Evolutionary conservation across 768 basidiomycete genomes (phyloP).

Genomic region (Gyrodon lividus): DNA sequence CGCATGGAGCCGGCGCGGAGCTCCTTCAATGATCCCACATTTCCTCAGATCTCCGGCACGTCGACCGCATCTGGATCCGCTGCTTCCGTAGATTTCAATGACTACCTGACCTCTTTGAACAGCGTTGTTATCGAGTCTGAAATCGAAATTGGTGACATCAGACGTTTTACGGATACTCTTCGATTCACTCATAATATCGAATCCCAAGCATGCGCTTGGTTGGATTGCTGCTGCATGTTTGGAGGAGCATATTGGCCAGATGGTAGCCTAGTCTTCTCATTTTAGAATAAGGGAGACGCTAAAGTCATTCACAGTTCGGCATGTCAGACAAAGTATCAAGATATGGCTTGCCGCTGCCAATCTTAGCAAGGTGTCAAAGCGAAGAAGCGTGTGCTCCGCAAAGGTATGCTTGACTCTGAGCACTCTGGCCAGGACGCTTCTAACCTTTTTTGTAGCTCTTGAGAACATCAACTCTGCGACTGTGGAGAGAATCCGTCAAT

Average conservation of each 20-base stretch:
- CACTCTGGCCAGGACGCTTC: background rate
- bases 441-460: conserved; percentile 54
- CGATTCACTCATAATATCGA: conserved; percentile 94
- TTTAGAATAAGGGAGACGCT: conserved; percentile 85
- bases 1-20: conserved; percentile 11
- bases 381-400: conserved; percentile 89
- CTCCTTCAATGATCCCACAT: background rate
- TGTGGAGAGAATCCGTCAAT: conserved; percentile 99
- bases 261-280: conserved; percentile 57
- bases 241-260: conserved; percentile 94
- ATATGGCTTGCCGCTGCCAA: conserved; percentile 95
- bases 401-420: conserved; percentile 52
- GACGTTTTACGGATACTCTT: conserved; percentile 94
- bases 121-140: conserved; percentile 89
- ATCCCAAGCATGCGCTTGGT: conserved; percentile 96
- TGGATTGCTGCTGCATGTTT: conserved; percentile 98
- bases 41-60: conserved; percentile 62
- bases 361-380: conserved; percentile 77
- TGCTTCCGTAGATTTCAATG: conserved; percentile 93
- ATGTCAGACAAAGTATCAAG: conserved; percentile 91
- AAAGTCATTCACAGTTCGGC: conserved; percentile 93
- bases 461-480: conserved; percentile 96
- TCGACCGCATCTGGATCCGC: conserved; percentile 70
- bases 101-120: conserved; percentile 93
- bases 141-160: conserved; percentile 98